Base-by-base conservation (phyloP, 2,329 filamentous ascomycete species). In the Penicillium sp. region DNA sequence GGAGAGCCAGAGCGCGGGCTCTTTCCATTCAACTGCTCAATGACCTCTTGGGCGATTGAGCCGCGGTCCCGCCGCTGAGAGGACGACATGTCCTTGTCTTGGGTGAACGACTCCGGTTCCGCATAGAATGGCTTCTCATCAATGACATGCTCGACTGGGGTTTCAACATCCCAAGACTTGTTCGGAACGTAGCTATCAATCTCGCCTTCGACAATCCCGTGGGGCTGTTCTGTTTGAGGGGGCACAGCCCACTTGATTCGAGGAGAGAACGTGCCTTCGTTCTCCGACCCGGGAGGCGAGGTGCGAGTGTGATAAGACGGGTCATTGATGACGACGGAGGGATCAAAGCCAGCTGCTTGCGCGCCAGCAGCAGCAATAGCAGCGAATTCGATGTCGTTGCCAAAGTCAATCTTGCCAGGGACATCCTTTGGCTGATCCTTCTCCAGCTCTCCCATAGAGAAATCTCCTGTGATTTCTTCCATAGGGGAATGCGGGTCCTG, bases 341-440 rank as follows among this genome's bases (percentile, higher is more conserved):
- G 86, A 69, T 91, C 85, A 65, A 92, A 92, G 0, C 90, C 90
- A 50, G 87, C 85, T n/a, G 87, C 84, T 71, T 88, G 79, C 53
- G 91, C 81, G 1, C 88, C 89, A 53, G 89, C 90, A 60, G 89
- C 89, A 51, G 92, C 77, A 3, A 85, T 87, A 30, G 89, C 90
- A 8, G 88, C 86, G 67, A 92, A 92, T 56, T 88, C 87, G 9
- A 89, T 78, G 67, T 92, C 90, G 60, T 89, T 85, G 1, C 80
- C 85, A 70, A 90, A 93, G 10, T 84, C 54, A 10, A 56, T 45
- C 7, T 59, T 64, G 17, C 37, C 24, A 10, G 26, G 13, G 13
- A 53, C 22, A 51, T 56, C 47, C 44, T 61, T 61, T 3, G 49
- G 30, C 35, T 63, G 56, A 1, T 54, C 35, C 8, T 60, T 55